phyloP scores from a whole-genome alignment of 2,329 filamentous ascomycete species.

The Hypoxylon sp. region DNA sequence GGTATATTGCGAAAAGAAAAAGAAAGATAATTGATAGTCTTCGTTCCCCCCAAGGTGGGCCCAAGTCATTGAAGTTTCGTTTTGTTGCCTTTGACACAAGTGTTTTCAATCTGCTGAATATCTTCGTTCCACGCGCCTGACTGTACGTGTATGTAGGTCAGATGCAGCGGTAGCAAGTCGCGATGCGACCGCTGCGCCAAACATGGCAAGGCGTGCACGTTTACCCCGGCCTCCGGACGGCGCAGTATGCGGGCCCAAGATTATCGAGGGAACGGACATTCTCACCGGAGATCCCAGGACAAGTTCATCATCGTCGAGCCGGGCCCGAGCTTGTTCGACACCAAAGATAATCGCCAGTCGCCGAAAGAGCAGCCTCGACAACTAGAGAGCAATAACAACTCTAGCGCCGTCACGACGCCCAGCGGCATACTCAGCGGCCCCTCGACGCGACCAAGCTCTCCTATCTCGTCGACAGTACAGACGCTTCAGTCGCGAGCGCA shows the following conservation, averaged over 20 bases:
- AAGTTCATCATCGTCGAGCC: slow-evolving; percentile 9
- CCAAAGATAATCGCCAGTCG: not conserved
- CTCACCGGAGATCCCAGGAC: slow-evolving; percentile 6
- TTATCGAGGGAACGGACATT: slow-evolving; percentile 4
- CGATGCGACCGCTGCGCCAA: slow-evolving; percentile 4
- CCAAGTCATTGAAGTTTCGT: not conserved
- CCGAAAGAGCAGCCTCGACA: slow-evolving; percentile 1
- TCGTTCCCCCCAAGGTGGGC: not conserved
- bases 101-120: slow-evolving; percentile 1
- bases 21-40: slow-evolving; percentile 4
- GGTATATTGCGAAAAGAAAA: slow-evolving; percentile 5
- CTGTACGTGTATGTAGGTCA: slow-evolving; percentile 1
- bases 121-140: not conserved
- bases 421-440: slow-evolving; percentile 2
- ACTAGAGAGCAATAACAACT: slow-evolving; percentile 1
- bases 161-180: slow-evolving; percentile 9
- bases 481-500: not conserved
- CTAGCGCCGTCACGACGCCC: not conserved
- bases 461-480: not conserved
- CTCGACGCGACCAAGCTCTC: not conserved
- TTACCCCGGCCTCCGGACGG: slow-evolving; percentile 4
- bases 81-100: not conserved
- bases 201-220: slow-evolving; percentile 6
- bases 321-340: not conserved
- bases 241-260: slow-evolving; percentile 5